Evolutionary conservation across 2,329 filamentous ascomycete species (phyloP).

Genomic region (Neurospora sp.): DNA sequence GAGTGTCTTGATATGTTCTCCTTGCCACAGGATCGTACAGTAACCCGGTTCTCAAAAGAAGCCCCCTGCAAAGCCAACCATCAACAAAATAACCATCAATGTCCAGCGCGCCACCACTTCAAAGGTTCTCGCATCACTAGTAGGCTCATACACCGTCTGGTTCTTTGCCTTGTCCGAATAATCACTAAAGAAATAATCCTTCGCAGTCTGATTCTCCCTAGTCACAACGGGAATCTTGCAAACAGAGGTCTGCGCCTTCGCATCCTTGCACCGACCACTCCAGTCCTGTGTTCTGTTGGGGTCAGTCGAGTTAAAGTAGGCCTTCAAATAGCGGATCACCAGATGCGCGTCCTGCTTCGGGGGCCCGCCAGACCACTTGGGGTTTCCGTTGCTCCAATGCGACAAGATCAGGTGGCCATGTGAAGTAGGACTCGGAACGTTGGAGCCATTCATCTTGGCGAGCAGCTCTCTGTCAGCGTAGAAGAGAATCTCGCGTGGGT

Average conservation of each 20-base stretch:
- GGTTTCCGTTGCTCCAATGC: slow-evolving; percentile 71
- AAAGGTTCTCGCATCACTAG: background rate
- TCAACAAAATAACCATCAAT: background rate
- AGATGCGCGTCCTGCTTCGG: slow-evolving; percentile 52
- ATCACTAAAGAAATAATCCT: slow-evolving; percentile 39
- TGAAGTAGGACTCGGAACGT: slow-evolving; percentile 49
- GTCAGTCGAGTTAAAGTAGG: slow-evolving; percentile 66
- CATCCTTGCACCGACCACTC: slow-evolving; percentile 31
- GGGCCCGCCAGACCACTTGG: slow-evolving; percentile 61
- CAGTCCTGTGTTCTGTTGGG: slow-evolving; percentile 29
- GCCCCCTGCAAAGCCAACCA: background rate
- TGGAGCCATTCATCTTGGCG: slow-evolving; percentile 42
- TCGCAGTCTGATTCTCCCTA: slow-evolving; percentile 22
- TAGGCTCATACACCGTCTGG: slow-evolving; percentile 29
- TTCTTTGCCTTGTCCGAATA: slow-evolving; percentile 36
- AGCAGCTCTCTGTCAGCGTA: slow-evolving; percentile 55
- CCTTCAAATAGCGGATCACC: slow-evolving; percentile 60
- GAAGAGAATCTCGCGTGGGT: slow-evolving; percentile 52
- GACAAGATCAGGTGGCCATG: slow-evolving; percentile 60
- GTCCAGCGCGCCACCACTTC: background rate
- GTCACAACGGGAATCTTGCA: slow-evolving; percentile 41
- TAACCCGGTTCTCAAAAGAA: background rate
- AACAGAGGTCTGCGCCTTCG: slow-evolving; percentile 22
- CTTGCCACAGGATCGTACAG: background rate
- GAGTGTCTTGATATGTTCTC: background rate